Base-by-base conservation (phyloP, 495 filamentous ascomycete species). In the Arthonia radiata region DNA sequence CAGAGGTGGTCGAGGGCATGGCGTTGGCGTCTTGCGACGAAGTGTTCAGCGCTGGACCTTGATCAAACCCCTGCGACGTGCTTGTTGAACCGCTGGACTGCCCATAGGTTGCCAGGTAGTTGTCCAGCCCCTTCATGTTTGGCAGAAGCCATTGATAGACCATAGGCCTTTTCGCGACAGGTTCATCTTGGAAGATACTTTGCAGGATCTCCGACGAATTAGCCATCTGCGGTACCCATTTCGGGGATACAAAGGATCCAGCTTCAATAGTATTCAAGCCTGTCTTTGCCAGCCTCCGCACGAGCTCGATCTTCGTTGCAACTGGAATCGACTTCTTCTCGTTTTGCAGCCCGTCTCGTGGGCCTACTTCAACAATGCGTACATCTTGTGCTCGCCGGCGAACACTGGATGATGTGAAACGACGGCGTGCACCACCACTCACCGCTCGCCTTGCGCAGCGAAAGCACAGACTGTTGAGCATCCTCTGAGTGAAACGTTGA, bases 191-290 rank as follows among this genome's bases (percentile, higher is more conserved):
- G 10, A 86, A 59, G 26, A 91, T 56, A 33, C 75, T 56, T 28
- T 72, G 53, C 21, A 90, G 67, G 24, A 94, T 81, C 25, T 81
- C 67, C 32, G 65, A 57, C 0, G 83, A 90, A 35, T 81, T 79
- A 17, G 74, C 77, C 86, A 97, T 97, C 78, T 93, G 89, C 15
- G 86, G 86, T 13, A 93, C 81, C 86, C 86, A 94, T 74, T 91
- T 93, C 5, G 81, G 82, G 27, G 74, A 62, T 5, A 94, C 83
- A 46, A 97, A 97, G 2, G 79, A 81, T 2, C 86, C 86, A 13
- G 86, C 86, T 47, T 97, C 86, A 35, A 97, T 92, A 24, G 71
- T 74, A 3, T 58, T 61, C 13, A 97, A 53, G 1, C 86, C 86
- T 0, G 83, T 86, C 38, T 63, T 64, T n/a, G 81, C 74, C 23